Base-by-base conservation (phyloP, 805 yeast species). In the Nakazawaea pomicola region DNA sequence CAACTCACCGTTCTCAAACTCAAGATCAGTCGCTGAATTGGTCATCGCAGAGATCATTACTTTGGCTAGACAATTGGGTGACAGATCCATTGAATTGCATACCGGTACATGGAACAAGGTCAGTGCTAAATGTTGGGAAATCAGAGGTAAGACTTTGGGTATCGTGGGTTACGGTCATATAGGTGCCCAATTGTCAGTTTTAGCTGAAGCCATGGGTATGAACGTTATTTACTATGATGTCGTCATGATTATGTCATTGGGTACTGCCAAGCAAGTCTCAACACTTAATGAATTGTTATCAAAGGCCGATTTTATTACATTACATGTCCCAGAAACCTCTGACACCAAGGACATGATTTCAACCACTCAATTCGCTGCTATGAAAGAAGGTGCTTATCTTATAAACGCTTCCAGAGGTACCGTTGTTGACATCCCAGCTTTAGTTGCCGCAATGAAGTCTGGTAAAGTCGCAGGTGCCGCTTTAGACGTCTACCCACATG, bases 191-290 rank as follows among this genome's bases (percentile, higher is more conserved):
- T 80, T 93, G 61, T 85, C 96, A 7, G 99, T 93, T 9, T 70
- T 93, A 54, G 98, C 99, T 38, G 99, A 93, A 73, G 78, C 97
- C 33, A 80, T 93, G 80, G 99, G 99, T 68, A 83, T 93, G 96
- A 85, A 84, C 53, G 97, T 93, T 40, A 68, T 91, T 47, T 93
- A 91, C 72, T 88, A 89, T 64, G 99, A 93, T 64, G 84, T 87
- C 30, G 59, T 76, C 41, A 89, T 90, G 76, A 88, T 93, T 62
- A 93, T 93, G 99, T 74, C 96, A 20, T 72, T 93, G 61, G 99
- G 99, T 70, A 91, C 88, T 62, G 95, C 99, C 47, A 85, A 81
- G 62, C 99, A 93, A 71, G 96, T 89, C 40, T 65, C 79, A 20
- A 75, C 95, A 29, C 74, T 93, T 53, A 81, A 86, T 55, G 96